Percentiles rank a stretch among this genome's conserved stretches.
These are phyloP conservation scores for Blumeria graminis DNA, from an alignment of 2,329 filamentous ascomycete genomes.

Conservation along the genomic window DNA sequence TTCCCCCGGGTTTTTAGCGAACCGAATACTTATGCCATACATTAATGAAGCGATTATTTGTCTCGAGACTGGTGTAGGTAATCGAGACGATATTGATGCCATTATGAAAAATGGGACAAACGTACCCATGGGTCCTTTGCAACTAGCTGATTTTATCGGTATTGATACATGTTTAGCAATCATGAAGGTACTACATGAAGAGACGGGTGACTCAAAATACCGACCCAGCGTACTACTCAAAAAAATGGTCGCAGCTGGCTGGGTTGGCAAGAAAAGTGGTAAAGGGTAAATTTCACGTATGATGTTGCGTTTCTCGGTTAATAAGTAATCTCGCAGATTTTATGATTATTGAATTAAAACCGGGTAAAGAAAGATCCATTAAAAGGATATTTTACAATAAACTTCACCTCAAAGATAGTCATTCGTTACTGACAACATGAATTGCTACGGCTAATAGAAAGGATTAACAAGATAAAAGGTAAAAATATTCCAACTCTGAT, in stretches of 20 bases:
- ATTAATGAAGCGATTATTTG: slow-evolving; percentile 97
- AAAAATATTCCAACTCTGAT: too few species aligned
- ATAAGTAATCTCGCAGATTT: slow-evolving; percentile 7
- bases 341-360: slow-evolving; percentile 13
- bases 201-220: slow-evolving; percentile 93
- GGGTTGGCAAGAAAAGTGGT: slow-evolving; percentile 91
- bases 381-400: too few species aligned
- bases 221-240: slow-evolving; percentile 63
- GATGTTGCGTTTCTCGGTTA: too few species aligned
- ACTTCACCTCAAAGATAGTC: too few species aligned
- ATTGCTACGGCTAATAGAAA: too few species aligned
- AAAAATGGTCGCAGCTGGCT: slow-evolving; percentile 96
- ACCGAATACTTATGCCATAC: slow-evolving; percentile 95
- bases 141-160: slow-evolving; percentile 89
- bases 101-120: slow-evolving; percentile 99
- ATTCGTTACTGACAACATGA: too few species aligned
- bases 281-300: slow-evolving; percentile 32
- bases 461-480: too few species aligned
- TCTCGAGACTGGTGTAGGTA: slow-evolving; percentile 75
- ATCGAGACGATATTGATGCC: slow-evolving; percentile 73
- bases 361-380: neutral
- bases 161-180: slow-evolving; percentile 90
- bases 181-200: slow-evolving; percentile 80
- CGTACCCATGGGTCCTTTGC: slow-evolving; percentile 89
- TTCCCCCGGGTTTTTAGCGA: slow-evolving; percentile 81